Evolutionary conservation across 768 basidiomycete species (phyloP), one percentile per base, ranked within the genome.

Genomic region (Porphyrellus cyaneotinctus): DNA sequence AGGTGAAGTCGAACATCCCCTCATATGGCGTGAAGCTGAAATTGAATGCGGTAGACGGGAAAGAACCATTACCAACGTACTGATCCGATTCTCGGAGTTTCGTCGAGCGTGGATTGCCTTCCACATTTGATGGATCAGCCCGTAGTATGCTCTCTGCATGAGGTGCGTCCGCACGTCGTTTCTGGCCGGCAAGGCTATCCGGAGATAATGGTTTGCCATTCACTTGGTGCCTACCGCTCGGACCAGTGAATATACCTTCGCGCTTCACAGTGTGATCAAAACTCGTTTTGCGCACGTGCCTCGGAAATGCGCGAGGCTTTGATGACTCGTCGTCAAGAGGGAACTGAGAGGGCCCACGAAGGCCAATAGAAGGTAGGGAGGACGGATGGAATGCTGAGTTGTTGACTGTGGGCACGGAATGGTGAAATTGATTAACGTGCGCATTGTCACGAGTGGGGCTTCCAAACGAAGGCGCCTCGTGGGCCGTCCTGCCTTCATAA

Each of bases 271-370:
- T 94, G 70, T 94, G 93, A 69, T 97, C 93, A 68, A 94, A 95
- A 70, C 91, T 93, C 42, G 93, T 91, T 76, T 97, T 97, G 56
- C 93, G 82, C 53, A 92, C 90, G 69, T 88, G 87, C 54, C 87
- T 81, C 47, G 93, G 90, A 66, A 93, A 90, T 28, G 78, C 70
- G 57, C 78, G 83, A 58, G 76, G 63, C 56, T 72, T 72, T 46
- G 68, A 62, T 53, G 72, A 62, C 23, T 64, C 59, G 59, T 68
- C 56, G 55, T 77, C 58, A 55, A 50, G 57, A 45, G 62, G 62
- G 47, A 57, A 60, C 45, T 69, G 70, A 43, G 78, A 73, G 47
- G 72, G 72, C 45, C 85, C 84, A 70, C 87, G 83, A 37, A 86
- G 66, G 53, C 88, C 87, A 53, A 79, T 73, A 23, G 87, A 79